A percentile compares a stretch with the other conserved stretches of the same genome.
Evolutionary conservation across 257 asterid species (phyloP).

Genomic region (Solanum bulbocastanum): DNA sequence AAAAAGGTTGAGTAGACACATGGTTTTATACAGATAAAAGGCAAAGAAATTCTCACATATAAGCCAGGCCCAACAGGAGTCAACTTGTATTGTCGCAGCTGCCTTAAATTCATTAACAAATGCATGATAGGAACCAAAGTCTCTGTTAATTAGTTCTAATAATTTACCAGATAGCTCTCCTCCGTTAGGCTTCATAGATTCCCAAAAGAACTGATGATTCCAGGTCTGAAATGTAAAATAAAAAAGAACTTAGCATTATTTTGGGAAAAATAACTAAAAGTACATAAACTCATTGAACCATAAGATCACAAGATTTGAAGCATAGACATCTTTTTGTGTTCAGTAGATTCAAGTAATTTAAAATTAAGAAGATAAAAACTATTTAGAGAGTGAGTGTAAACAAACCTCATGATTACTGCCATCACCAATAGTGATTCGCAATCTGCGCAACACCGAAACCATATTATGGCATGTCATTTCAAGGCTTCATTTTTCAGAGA

Average conservation of each 20-base stretch:
- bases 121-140: constrained; percentile 77
- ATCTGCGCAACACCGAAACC: too few relatives aligned
- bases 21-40: not conserved
- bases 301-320: too few relatives aligned
- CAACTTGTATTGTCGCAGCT: constrained; percentile 82
- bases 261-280: too few relatives aligned
- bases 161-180: constrained; percentile 74
- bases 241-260: too few relatives aligned
- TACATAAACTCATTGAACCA: too few relatives aligned
- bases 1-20: not conserved
- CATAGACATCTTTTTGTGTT: too few relatives aligned
- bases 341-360: too few relatives aligned
- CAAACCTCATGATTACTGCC: too few relatives aligned
- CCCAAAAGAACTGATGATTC: constrained; percentile 95
- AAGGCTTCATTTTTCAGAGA: not conserved
- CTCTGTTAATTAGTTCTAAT: constrained; percentile 58
- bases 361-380: too few relatives aligned
- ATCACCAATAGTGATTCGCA: too few relatives aligned
- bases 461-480: too few relatives aligned
- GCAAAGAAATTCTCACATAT: constrained; percentile 52
- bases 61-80: constrained; percentile 99
- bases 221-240: constrained; percentile 32
- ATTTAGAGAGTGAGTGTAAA: too few relatives aligned
- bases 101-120: constrained; percentile 66
- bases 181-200: constrained; percentile 82